Evolutionary conservation across 2,329 filamentous ascomycete genomes (phyloP).

Genomic region (Paecilomyces fulvus): DNA sequence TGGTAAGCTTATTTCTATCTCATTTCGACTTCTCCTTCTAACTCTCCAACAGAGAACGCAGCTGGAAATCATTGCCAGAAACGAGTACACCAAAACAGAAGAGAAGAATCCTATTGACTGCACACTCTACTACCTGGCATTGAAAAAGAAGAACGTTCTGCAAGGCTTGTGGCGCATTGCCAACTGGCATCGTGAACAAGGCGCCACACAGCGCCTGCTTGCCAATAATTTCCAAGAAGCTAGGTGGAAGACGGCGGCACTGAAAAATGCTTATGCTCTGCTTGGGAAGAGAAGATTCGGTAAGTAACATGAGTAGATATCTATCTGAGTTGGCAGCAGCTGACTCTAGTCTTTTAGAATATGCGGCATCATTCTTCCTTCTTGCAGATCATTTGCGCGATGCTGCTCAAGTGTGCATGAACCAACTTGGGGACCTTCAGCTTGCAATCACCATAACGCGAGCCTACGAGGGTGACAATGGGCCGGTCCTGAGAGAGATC

Average conservation of each 20-base stretch:
- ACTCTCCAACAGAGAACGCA: constrained; percentile 52
- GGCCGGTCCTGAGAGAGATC: constrained; percentile 62
- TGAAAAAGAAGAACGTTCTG: constrained; percentile 83
- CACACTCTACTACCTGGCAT: constrained; percentile 80
- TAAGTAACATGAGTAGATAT: constrained; percentile 35
- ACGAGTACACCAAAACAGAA: constrained; percentile 83
- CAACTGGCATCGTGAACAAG: constrained; percentile 77
- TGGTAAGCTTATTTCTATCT: constrained; percentile 48
- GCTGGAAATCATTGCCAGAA: constrained; percentile 84
- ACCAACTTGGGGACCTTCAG: constrained; percentile 80
- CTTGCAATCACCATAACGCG: constrained; percentile 81
- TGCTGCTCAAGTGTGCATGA: constrained; percentile 76
- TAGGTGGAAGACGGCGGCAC: constrained; percentile 77
- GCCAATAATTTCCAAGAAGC: constrained; percentile 84
- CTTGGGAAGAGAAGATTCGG: constrained; percentile 84
- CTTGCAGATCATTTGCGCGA: constrained; percentile 77
- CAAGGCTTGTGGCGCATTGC: constrained; percentile 94
- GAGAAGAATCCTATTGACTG: constrained; percentile 86
- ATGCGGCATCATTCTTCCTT: constrained; percentile 92
- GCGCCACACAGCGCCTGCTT: constrained; percentile 67
- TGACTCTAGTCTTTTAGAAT: constrained; percentile 48
- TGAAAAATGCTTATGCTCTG: constrained; percentile 94
- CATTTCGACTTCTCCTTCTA: constrained; percentile 1
- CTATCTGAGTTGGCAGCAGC: not conserved
- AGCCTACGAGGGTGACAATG: constrained; percentile 79